A percentile compares a stretch with the other conserved stretches of the same genome.
Conservation (phyloP, 768 basidiomycete species). For the Pleurotus ostreatus region DNA sequence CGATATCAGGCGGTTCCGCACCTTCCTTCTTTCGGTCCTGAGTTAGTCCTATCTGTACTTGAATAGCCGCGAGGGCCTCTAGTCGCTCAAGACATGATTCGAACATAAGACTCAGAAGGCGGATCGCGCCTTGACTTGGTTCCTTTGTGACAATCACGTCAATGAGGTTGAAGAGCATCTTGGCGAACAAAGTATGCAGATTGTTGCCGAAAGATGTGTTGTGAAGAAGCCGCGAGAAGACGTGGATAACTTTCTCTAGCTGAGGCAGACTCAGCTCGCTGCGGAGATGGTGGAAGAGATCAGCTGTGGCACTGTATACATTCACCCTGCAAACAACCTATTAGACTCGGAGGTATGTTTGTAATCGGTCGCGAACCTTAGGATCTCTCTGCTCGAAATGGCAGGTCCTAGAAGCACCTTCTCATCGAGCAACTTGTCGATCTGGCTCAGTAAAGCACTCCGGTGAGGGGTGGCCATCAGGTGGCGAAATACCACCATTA, state of each 20-base stretch:
- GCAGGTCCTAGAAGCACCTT: constrained; percentile 83
- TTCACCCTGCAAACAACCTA: constrained; percentile 46
- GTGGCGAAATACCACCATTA: constrained; percentile 90
- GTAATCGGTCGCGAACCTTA: constrained; percentile 47
- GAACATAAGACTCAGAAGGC: constrained; percentile 71
- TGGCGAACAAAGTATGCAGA: constrained; percentile 87
- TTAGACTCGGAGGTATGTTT: neutral
- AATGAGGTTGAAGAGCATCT: constrained; percentile 86
- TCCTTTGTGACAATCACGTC: constrained; percentile 81
- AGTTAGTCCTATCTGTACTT: constrained; percentile 47
- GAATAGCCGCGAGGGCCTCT: constrained; percentile 69
- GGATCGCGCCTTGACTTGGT: constrained; percentile 60
- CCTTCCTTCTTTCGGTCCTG: constrained; percentile 47
- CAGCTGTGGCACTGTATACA: constrained; percentile 86
- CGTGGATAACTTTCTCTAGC: constrained; percentile 71
- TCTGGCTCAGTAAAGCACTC: constrained; percentile 70
- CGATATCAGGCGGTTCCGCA: constrained; percentile 42
- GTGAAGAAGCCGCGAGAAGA: constrained; percentile 87
- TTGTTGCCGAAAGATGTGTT: constrained; percentile 77
- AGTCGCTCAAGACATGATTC: constrained; percentile 83
- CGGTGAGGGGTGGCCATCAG: constrained; percentile 77
- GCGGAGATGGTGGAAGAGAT: constrained; percentile 90
- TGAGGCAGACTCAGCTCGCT: constrained; percentile 75
- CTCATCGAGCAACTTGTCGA: constrained; percentile 91
- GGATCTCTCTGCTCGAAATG: constrained; percentile 79